Base-by-base conservation (phyloP, 139 green algal species). In the Deuterostichococcus epilithicus region DNA sequence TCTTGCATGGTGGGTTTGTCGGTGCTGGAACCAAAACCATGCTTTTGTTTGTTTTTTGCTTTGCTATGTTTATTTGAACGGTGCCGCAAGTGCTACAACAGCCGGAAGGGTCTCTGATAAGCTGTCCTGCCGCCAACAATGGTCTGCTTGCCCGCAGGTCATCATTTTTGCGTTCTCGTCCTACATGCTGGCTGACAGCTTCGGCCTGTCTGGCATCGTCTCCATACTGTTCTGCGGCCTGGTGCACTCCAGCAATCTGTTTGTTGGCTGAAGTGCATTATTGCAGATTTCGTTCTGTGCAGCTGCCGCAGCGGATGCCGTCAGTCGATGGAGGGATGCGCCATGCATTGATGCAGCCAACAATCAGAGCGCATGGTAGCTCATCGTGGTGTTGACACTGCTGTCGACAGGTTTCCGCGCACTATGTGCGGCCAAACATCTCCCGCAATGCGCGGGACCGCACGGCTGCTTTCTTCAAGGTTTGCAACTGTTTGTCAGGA, bases 201-300 rank as follows among this genome's bases (percentile, higher is more conserved):
- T 90, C 13, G 32, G 71, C 32, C 65, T 91, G 28, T 85, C 78
- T 30, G 89, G 91, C 44, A 95, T 95, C 72, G 90, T 95, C 25
- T 80, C 90, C 63, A 89, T 94, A 66, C 85, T 95, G 6, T 92
- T 94, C 58, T 88, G 81, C 66, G 90, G 90, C 52, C 88, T 93
- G 37, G 81, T 82, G 0, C 89, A n/a, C n/a, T n/a, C n/a, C 89
- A 86, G 79, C 81, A 52, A 83, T 86, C 70, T 91, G 91, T 79
- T 83, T 88, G 20, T 33, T 74, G 6, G 28, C 30, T 58, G 72
- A 35, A 28, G 1, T 60, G 39, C 28, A 73, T 10, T 20, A 32
- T 73, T 39, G 26, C 30, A 3, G 22, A 37, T 36, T 32, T 34
- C 0, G 26, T 15, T 10, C 10, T 74, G 30, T n/a, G n/a, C 42